Evolutionary conservation across 2,329 filamentous ascomycete species (phyloP), one percentile per base, ranked within the genome.

Genomic region (Trichoderma asperellum): DNA sequence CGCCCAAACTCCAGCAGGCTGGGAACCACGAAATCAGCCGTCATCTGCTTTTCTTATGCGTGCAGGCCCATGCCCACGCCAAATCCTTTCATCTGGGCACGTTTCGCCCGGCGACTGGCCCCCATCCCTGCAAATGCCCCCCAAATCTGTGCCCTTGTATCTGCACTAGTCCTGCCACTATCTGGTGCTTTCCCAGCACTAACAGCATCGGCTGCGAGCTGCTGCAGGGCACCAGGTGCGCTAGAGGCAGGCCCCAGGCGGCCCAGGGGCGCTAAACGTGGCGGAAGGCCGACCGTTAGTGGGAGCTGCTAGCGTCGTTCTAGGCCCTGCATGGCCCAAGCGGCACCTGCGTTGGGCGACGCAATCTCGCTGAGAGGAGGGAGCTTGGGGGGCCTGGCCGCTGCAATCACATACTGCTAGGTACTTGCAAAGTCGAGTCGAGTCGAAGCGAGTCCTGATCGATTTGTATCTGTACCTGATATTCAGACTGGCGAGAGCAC

Each of bases 321-420:
- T 59, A 67, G 63, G 63, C 63, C 58, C 63, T 67, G 37, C 40
- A 43, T 67, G 63, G 63, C 55, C 63, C 63, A 21, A 67, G 63
- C 63, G 63, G 63, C 35, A 59, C 34, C 35, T 18, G n/a, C 35
- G 57, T 40, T 43, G 57, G 32, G 34, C 29, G 55, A 34, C 55
- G 63, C 63, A 67, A 67, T 67, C 63, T 67, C 63, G 63, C 63
- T 65, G 52, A 53, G 29, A n/a, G n/a, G 60, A 12, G 27, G 35
- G 32, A 32, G 32, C 32, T 32, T 32, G 32, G 32, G 32, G 32
- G 16, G 53, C 63, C 55, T 37, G 47, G 18, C 34, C 14, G 35
- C 52, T 16, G 53, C n/a, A 12, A 27, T 43, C 24, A 27, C 16
- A 16, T 32, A 27, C 5, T n/a, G 29, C 14, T 2, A 34, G 14